Evolutionary conservation across 495 filamentous ascomycete species (phyloP), one percentile per base, ranked within the genome.

Genomic region (Aspergillus asperescens): DNA sequence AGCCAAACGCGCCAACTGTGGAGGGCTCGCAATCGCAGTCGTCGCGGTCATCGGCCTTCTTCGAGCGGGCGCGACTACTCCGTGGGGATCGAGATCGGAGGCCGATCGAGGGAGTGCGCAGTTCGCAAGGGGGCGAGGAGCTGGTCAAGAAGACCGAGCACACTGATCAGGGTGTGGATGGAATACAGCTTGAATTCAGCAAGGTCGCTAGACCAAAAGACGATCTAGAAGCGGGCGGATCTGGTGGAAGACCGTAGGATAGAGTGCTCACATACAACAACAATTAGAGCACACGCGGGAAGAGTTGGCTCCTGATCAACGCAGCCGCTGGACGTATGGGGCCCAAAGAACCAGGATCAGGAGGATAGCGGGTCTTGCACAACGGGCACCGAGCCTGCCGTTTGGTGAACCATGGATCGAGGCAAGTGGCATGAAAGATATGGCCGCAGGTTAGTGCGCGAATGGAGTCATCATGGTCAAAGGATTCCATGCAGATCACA

Each of bases 341-440:
- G 1, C 27, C 39, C 0, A 19, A 7, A 15, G 42, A 32, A 12
- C 16, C 18, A 16, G 25, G 34, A 1, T 47, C 24, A 8, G 51
- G 51, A 32, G 24, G 42, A 27, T 50, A 62, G 31, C 31, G 43
- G 15, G 89, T 85, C 72, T 99, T 99, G 75, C 93, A 97, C 38
- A 97, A 81, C 43, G 94, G 94, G 67, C 94, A 99, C 68, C 93
- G 95, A 10, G 93, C 94, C 54, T 91, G 82, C 55, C 93, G 78
- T 60, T 82, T 88, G 1, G 93, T 98, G 47, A 98, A 74, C 93
- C 93, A 98, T 9, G 94, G 93, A 61, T 99, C 93, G 16, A 99
- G 79, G 68, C 93, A 99, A 19, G 80, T 81, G 40, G 88, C 87
- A 69, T 99, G 93, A 77, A 97, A 99, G 54, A 93, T 91, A 66